Conservation (phyloP, 495 filamentous ascomycete genomes). For the Cenococcum geophilum region DNA sequence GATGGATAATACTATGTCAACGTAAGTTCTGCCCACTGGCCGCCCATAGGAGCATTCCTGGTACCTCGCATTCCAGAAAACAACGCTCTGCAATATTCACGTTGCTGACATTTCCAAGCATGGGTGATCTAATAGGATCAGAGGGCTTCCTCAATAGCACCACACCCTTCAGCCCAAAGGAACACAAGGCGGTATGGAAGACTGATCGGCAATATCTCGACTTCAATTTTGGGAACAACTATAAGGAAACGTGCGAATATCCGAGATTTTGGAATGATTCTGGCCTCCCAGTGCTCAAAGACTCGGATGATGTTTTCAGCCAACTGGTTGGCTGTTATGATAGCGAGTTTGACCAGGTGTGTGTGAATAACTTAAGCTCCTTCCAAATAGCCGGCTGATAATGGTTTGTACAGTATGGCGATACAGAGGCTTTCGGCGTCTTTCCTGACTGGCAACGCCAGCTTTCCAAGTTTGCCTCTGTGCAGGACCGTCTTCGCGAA, state of each 20-base stretch:
- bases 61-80: too few relatives aligned
- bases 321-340: conserved; percentile 55
- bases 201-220: conserved; percentile 45
- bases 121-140: conserved; percentile 47
- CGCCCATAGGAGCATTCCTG: too few relatives aligned
- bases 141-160: conserved; percentile 43
- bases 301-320: conserved; percentile 34
- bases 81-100: neutral
- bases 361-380: neutral
- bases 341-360: conserved; percentile 57
- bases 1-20: conserved; percentile 66
- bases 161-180: conserved; percentile 40
- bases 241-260: conserved; percentile 55
- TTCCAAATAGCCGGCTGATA: neutral
- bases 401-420: conserved; percentile 45
- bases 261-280: conserved; percentile 63
- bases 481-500: conserved; percentile 65
- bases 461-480: conserved; percentile 67
- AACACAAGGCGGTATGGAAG: conserved; percentile 45
- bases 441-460: conserved; percentile 63
- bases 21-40: conserved; percentile 23
- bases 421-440: conserved; percentile 62
- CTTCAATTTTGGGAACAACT: conserved; percentile 55
- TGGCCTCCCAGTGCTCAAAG: conserved; percentile 47
- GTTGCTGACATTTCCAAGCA: conserved; percentile 8